These are phyloP conservation scores for Neurospora sp. DNA, from an alignment of 2,329 filamentous ascomycete species.

Conservation along the genomic window DNA sequence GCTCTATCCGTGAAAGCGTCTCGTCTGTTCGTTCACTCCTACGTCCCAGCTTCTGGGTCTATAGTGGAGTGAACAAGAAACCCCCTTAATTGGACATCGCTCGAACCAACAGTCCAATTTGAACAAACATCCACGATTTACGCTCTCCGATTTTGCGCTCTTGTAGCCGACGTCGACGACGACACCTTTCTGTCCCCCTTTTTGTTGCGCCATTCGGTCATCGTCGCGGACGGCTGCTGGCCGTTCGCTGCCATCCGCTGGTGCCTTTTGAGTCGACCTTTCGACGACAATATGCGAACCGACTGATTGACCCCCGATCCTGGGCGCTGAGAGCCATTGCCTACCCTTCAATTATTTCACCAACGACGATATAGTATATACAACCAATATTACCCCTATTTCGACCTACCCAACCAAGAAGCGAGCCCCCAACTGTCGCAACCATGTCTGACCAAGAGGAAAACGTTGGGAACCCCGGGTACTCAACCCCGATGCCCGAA, in stretches of 20 bases:
- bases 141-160: neutral
- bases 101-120: slow-evolving; percentile 3
- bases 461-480: slow-evolving; percentile 48
- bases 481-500: slow-evolving; percentile 65
- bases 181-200: neutral
- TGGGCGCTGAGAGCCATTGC: slow-evolving; percentile 15
- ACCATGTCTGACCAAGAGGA: slow-evolving; percentile 61
- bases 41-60: slow-evolving; percentile 88
- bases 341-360: slow-evolving; percentile 6
- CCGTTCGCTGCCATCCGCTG: slow-evolving; percentile 25
- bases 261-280: slow-evolving; percentile 13
- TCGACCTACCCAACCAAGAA: neutral
- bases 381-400: neutral
- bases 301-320: slow-evolving; percentile 13
- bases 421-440: slow-evolving; percentile 19
- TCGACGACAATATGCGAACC: slow-evolving; percentile 18
- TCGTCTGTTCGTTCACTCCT: slow-evolving; percentile 80
- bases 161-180: neutral
- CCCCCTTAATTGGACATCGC: slow-evolving; percentile 72
- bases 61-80: slow-evolving; percentile 92
- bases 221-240: slow-evolving; percentile 23
- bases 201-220: slow-evolving; percentile 10
- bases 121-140: neutral
- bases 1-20: slow-evolving; percentile 46
- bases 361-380: slow-evolving; percentile 3